These are phyloP conservation scores for Penicillium arizonense DNA, from an alignment of 495 filamentous ascomycete species.

Conservation along the genomic window DNA sequence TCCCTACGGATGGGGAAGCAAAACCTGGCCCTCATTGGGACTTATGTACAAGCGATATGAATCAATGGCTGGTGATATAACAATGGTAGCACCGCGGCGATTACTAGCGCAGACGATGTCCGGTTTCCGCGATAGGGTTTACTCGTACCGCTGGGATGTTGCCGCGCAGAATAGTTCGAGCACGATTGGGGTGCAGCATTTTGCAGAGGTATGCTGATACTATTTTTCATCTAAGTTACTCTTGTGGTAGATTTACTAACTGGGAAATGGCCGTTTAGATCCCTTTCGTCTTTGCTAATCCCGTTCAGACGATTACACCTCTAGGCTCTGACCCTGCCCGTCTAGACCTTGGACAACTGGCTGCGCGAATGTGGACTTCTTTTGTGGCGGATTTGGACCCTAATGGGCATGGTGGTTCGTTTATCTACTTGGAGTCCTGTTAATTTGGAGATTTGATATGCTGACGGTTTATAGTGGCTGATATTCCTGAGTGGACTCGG, in stretches of 20 bases:
- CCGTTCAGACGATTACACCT: conserved; percentile 35
- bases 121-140: conserved; percentile 38
- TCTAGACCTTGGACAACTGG: conserved; percentile 34
- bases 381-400: conserved; percentile 53
- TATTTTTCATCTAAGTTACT: not conserved
- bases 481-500: conserved; percentile 27
- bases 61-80: conserved; percentile 53
- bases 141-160: conserved; percentile 56
- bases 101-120: conserved; percentile 51
- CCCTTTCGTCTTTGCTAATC: conserved; percentile 51
- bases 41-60: conserved; percentile 51
- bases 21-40: conserved; percentile 41
- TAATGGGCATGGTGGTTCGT: conserved; percentile 37
- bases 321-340: conserved; percentile 31
- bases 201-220: conserved; percentile 28
- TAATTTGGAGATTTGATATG: not conserved
- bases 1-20: conserved; percentile 51
- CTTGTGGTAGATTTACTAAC: not conserved
- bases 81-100: conserved; percentile 55
- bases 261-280: conserved; percentile 18
- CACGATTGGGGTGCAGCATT: conserved; percentile 35
- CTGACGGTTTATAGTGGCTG: conserved; percentile 14
- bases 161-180: conserved; percentile 28
- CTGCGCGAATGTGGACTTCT: conserved; percentile 53
- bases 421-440: not conserved